Evolutionary conservation across 352 stramenopile genomes (phyloP), one percentile per base, ranked within the genome.

Genomic region (Globisporangium abappressorium): DNA sequence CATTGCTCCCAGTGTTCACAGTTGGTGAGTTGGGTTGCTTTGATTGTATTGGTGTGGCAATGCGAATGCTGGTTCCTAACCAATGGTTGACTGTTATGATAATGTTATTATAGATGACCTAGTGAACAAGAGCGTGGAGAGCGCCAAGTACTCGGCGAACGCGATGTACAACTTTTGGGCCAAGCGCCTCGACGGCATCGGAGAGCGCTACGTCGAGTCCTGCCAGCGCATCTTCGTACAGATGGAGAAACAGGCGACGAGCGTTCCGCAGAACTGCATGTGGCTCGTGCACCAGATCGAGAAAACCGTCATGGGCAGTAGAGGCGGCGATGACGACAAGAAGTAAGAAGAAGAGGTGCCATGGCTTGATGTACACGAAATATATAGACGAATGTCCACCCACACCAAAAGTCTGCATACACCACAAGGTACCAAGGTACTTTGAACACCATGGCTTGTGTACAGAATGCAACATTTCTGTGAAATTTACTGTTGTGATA

Each of bases 111-210:
- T 41, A 82, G 76, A 81, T 8, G 77, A 77, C n/a, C 62, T 84
- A n/a, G 60, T 81, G 43, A 60, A 64, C 66, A 78, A 78, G 60
- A 72, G 68, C n/a, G 60, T 85, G 28, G 81, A 90, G 59, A 82
- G 72, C 15, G 74, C 75, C 56, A 89, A 87, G 69, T 75, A 79
- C 43, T 85, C 80, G 62, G 70, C 72, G 26, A 70, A 73, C 4
- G 78, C 80, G 54, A 88, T 92, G 74, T 89, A 89, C 73, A 84
- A 80, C 47, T 92, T 92, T 66, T 90, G 84, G 84, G 81, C 81
- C 36, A 74, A 80, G 38, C 81, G 80, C 20, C 72, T 92, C 41
- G 80, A 90, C 49, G 82, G 82, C 28, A 86, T 92, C 56, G 71
- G 82, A 62, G 80, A 87, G 28, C 75, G 84, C 7, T 92, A 92